A percentile compares a stretch with the other conserved stretches of the same genome.
phyloP scores from a whole-genome alignment of 257 asterid species.

The Echites panduratus region DNA sequence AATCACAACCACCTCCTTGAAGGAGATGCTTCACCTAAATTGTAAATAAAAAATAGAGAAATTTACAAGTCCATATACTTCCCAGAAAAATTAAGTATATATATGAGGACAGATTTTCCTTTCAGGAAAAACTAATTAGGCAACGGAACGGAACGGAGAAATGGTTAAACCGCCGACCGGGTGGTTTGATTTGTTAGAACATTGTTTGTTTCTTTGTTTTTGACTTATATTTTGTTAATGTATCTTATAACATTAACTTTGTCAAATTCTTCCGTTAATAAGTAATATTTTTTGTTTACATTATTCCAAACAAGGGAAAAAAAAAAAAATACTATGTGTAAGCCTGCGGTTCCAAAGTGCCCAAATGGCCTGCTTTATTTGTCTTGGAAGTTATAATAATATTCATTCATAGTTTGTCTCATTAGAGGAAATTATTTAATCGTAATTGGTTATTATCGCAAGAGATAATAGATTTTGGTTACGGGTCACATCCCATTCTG shows the following conservation, averaged over 20 bases:
- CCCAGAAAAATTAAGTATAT: too few relatives aligned
- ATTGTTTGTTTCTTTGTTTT: neutral
- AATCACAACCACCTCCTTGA: neutral
- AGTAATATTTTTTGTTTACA: slow-evolving; percentile 5
- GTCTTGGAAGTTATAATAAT: neutral
- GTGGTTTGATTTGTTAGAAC: slow-evolving; percentile 14
- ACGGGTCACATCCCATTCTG: neutral
- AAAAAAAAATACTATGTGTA: too few relatives aligned
- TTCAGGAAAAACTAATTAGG: slow-evolving; percentile 8
- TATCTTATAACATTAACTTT: too few relatives aligned
- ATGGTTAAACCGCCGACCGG: slow-evolving; percentile 23
- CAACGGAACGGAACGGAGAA: slow-evolving; percentile 4
- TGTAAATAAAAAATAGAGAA: slow-evolving; percentile 30
- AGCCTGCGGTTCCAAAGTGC: slow-evolving; percentile 9
- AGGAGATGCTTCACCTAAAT: slow-evolving; percentile 18
- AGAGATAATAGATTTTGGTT: neutral
- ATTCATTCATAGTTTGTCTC: neutral
- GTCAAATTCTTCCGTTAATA: slow-evolving; percentile 2
- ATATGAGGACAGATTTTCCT: slow-evolving; percentile 16
- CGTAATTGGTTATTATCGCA: neutral
- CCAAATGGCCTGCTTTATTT: slow-evolving; percentile 4
- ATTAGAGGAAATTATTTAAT: neutral
- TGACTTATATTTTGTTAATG: slow-evolving; percentile 19
- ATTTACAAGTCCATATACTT: neutral
- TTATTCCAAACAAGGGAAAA: neutral